Evolutionary conservation across 2,329 filamentous ascomycete species (phyloP).

Genomic region (Cladosporium sp.): DNA sequence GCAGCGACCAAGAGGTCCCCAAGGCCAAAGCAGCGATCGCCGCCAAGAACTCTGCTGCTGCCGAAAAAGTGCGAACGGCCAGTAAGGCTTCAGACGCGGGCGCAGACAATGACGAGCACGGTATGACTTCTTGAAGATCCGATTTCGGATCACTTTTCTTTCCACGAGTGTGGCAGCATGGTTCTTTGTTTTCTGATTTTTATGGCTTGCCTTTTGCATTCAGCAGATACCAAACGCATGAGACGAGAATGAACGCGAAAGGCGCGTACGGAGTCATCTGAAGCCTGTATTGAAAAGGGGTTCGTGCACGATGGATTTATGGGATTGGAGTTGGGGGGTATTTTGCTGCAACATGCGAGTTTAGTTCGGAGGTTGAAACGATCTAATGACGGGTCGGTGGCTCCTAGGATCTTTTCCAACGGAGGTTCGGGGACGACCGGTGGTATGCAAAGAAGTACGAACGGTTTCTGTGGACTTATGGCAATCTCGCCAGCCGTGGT

Average conservation of each 20-base stretch:
- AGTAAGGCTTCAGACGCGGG: background rate
- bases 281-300: background rate
- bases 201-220: conserved; percentile 13
- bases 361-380: too few relatives aligned
- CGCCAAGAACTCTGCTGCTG: background rate
- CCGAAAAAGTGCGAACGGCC: background rate
- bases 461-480: too few relatives aligned
- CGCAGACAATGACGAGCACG: background rate
- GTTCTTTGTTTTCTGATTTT: conserved; percentile 15
- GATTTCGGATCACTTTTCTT: background rate
- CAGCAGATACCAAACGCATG: conserved; percentile 16
- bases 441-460: too few relatives aligned
- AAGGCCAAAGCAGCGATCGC: conserved; percentile 19
- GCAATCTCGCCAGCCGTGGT: too few relatives aligned
- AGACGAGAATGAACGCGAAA: background rate
- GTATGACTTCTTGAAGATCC: conserved; percentile 11
- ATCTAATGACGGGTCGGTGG: too few relatives aligned
- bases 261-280: background rate
- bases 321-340: too few relatives aligned
- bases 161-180: background rate
- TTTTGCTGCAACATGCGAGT: too few relatives aligned
- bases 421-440: too few relatives aligned
- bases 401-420: too few relatives aligned
- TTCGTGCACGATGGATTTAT: background rate
- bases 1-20: conserved; percentile 32